Conservation (phyloP, 2,329 filamentous ascomycete species). For the Hypomyces rosellus region DNA sequence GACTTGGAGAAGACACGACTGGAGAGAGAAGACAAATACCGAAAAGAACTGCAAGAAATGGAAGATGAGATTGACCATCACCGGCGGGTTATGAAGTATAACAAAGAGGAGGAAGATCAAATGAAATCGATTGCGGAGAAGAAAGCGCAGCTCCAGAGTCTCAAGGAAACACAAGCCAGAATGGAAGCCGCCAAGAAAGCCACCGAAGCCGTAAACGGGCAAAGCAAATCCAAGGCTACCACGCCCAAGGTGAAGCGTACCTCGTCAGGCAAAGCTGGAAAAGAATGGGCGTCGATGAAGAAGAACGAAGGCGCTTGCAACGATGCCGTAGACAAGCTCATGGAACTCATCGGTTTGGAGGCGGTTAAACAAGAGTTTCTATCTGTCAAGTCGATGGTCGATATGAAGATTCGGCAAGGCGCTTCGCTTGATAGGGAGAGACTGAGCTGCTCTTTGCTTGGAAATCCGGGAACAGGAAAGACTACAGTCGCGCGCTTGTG, state of each 20-base stretch:
- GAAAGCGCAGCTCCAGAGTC: constrained; percentile 36
- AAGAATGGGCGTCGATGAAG: constrained; percentile 60
- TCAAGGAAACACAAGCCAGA: constrained; percentile 27
- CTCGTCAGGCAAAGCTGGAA: constrained; percentile 25
- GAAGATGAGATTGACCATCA: constrained; percentile 49
- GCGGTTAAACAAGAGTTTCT: constrained; percentile 60
- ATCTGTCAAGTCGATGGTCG: constrained; percentile 55
- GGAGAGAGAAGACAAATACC: constrained; percentile 38
- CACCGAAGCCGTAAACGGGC: constrained; percentile 10
- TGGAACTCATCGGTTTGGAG: constrained; percentile 67
- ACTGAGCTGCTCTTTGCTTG: constrained; percentile 57
- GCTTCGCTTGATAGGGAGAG: constrained; percentile 51
- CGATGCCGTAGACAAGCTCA: constrained; percentile 53
- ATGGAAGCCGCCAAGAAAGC: constrained; percentile 6
- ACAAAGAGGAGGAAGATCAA: constrained; percentile 38
- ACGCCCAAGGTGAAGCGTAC: not conserved
- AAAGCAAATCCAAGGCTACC: not conserved
- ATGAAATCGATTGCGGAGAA: constrained; percentile 39
- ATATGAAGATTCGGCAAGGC: constrained; percentile 52
- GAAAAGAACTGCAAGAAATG: constrained; percentile 37
- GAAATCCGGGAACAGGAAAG: constrained; percentile 76
- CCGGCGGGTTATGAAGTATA: constrained; percentile 36
- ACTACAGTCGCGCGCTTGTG: constrained; percentile 71
- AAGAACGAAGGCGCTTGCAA: constrained; percentile 43
- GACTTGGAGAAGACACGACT: constrained; percentile 45